Evolutionary conservation across 768 basidiomycete species (phyloP), one percentile per base, ranked within the genome.

Genomic region (Phaeotremella fagi): DNA sequence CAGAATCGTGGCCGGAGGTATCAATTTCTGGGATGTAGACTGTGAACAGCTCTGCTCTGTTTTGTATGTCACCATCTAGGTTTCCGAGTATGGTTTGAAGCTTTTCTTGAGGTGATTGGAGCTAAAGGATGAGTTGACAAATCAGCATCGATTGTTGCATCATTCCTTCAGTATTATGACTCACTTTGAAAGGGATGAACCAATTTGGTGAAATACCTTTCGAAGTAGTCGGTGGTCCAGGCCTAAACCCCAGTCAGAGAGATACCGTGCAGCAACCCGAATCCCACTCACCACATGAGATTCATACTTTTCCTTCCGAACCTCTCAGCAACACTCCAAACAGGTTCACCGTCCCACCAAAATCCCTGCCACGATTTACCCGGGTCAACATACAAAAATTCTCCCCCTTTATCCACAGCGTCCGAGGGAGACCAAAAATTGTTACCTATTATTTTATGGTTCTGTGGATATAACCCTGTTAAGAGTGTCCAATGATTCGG

Each of bases 301-400:
- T 91, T 90, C 0, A 88, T 90, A 3, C 87, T 86, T 29, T 82
- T 77, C 31, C 31, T 71, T 0, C 85, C 85, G 3, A 84, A 83
- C 54, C 82, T 84, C 53, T 78, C 80, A 1, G 85, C 87, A 0
- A 90, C 91, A 67, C 89, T 87, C 90, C 91, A 95, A 79, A 94
- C 85, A 88, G 90, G 90, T 70, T 92, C 89, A 41, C 91, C 91
- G 14, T 80, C 72, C 90, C 91, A 94, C 88, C 90, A 95, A 0
- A 77, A 65, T 0, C 86, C 66, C 52, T 82, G 79, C 82, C 84
- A 85, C 23, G 79, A 80, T 3, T 82, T 81, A 6, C 82, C 78
- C 9, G 79, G 73, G 9, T 78, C 76, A 52, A 84, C 85, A 67
- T 90, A 55, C 7, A 43, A 23, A 26, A 59, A 63, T 26, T 52